phyloP scores from a whole-genome alignment of 495 filamentous ascomycete genomes.

The Letharia lupina region DNA sequence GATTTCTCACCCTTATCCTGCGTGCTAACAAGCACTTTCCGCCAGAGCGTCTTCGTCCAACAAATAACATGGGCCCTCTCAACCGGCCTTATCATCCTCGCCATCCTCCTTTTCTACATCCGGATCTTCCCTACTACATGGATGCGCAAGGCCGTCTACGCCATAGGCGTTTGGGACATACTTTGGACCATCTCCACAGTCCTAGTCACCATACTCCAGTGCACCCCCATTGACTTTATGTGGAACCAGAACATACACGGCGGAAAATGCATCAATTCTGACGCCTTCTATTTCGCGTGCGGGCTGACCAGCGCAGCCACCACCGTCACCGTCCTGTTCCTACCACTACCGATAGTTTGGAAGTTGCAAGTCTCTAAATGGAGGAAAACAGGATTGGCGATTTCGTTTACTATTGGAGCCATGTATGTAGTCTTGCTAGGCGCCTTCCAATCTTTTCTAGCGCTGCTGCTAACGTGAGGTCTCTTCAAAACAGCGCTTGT shows the following conservation, averaged over 20 bases:
- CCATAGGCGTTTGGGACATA: background rate
- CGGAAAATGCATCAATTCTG: conserved; percentile 12
- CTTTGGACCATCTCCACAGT: background rate
- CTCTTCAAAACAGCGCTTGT: background rate
- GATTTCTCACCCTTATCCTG: background rate
- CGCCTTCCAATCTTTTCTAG: background rate
- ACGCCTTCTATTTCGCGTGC: conserved; percentile 7
- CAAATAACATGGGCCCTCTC: conserved; percentile 6
- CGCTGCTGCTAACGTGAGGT: background rate
- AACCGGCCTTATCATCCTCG: conserved; percentile 7
- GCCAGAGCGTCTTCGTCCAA: conserved; percentile 3
- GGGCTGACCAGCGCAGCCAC: conserved; percentile 4
- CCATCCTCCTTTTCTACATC: conserved; percentile 16
- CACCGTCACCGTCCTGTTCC: conserved; percentile 1
- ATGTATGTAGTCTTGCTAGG: background rate
- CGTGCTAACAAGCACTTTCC: background rate
- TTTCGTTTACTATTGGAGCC: conserved; percentile 2
- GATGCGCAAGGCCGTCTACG: conserved; percentile 5
- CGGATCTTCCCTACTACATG: conserved; percentile 12
- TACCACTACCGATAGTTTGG: conserved; percentile 14
- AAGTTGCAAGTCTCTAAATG: conserved; percentile 11
- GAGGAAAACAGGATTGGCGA: conserved; percentile 3
- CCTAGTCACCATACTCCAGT: conserved; percentile 13
- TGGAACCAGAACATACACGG: conserved; percentile 4
- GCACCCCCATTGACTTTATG: conserved; percentile 5